Evolutionary conservation across 768 basidiomycete species (phyloP), one percentile per base, ranked within the genome.

Genomic region (Rhizopogon vulgaris): DNA sequence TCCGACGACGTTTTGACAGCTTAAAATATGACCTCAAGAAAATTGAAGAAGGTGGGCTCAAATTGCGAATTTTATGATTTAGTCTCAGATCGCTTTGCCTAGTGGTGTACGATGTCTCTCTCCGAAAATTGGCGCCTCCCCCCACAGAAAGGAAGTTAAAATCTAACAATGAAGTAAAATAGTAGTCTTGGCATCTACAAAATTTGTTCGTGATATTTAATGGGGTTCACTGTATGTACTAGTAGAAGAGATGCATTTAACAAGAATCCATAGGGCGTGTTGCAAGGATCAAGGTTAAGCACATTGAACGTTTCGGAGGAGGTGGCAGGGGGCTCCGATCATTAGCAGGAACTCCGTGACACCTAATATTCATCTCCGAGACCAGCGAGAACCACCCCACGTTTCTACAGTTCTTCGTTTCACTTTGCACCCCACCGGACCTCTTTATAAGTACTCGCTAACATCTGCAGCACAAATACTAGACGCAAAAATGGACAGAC

Each of bases 1-100:
- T 92, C 15, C 82, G 89, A 4, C 78, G 87, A 53, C 72, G 88
- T 49, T 92, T 87, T 61, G 89, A 91, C 61, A 81, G 85, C 56
- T 71, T 91, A 32, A 91, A 92, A 61, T 92, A 91, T 56, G 90
- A 90, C 63, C 78, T 92, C 55, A 90, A 90, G 66, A 90, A 90
- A 60, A 86, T 92, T 15, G 89, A 91, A 71, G 90, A 91, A 83
- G 89, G 90, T 80, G 51, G 43, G 73, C 58, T 27, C 24, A 43
- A 40, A 45, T 34, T 32, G 14, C 30, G 34, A 18, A 30, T 41
- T 49, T 37, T 51, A 41, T 28, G 24, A 30, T n/a, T 18, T 40
- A 49, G 46, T 25, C 48, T 39, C 55, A 41, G 57, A 38, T 39
- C 17, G 25, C 18, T 11, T 38, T 50, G 24, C 36, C 18, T 56